Base-by-base conservation (phyloP, 345 rosid species). In the Anastatica hierochuntica region DNA sequence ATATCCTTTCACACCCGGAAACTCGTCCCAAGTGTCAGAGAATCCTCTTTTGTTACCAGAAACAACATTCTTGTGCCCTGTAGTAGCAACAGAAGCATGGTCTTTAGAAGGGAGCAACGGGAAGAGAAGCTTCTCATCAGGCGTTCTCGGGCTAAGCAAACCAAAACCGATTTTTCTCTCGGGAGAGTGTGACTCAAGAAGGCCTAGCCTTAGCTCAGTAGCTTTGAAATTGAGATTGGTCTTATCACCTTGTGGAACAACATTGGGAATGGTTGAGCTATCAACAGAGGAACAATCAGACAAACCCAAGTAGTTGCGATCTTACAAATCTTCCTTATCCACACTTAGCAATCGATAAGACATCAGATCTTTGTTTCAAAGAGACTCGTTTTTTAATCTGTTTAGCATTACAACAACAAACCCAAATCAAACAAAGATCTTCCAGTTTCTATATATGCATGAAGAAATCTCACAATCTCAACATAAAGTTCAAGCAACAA, bases 11-110 rank as follows among this genome's bases (percentile, higher is more conserved):
- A 78, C 87, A 73, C 53, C 73, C 2, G 84, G 78, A 68, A 76
- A 80, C 46, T 72, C 74, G 15, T 82, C 84, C 80, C 79, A 67
- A 47, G 94, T 77, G 40, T 88, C 95, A 43, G 83, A 63, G 39
- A 82, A 89, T 7, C 87, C 97, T 75, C 97, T 81, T 68, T 89
- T 89, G 71, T 75, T 83, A 12, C 94, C 88, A 3, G 84, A 69
- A 49, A 78, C 80, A 65, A 77, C 74, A 58, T 43, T 74, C 61
- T 71, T 84, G 59, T 71, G 86, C 2, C 66, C 51, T 8, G 73
- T 56, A 4, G 76, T 43, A n/a, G n/a, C n/a, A 50, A 57, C 24
- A 60, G 77, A 74, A 44, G 74, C 68, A 43, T 50, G 72, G 52
- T 87, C 83, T 43, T 81, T 81, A 1, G 64, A 70, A 56, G 90